Conservation (phyloP, 495 filamentous ascomycete genomes). For the Aspergillus asperescens region DNA sequence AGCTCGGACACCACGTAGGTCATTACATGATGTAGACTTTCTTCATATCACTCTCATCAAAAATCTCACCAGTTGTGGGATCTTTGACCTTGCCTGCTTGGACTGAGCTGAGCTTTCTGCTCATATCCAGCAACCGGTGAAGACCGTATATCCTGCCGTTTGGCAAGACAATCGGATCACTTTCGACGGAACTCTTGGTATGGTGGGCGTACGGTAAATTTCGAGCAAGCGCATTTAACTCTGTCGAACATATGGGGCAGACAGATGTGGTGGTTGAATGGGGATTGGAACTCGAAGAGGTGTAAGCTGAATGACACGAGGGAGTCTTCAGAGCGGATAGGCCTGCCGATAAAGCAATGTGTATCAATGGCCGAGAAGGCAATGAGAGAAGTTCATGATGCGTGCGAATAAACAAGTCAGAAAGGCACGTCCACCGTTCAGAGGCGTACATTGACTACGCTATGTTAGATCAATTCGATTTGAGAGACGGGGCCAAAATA, state of each 20-base stretch:
- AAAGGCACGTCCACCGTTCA: slow-evolving; percentile 67
- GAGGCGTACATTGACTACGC: slow-evolving; percentile 64
- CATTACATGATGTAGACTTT: slow-evolving; percentile 82
- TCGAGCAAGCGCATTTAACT: slow-evolving; percentile 84
- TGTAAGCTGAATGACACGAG: slow-evolving; percentile 72
- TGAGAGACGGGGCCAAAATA: slow-evolving; percentile 25
- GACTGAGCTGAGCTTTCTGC: slow-evolving; percentile 54
- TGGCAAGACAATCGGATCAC: slow-evolving; percentile 77
- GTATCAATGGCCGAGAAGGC: slow-evolving; percentile 76
- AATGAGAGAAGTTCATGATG: slow-evolving; percentile 85
- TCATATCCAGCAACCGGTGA: slow-evolving; percentile 66
- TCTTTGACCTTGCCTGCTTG: slow-evolving; percentile 67
- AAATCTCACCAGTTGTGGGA: slow-evolving; percentile 68
- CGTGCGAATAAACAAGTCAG: slow-evolving; percentile 77
- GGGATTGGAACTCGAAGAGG: slow-evolving; percentile 53
- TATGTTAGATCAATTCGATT: background rate
- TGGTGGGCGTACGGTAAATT: slow-evolving; percentile 92
- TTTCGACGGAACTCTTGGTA: slow-evolving; percentile 84
- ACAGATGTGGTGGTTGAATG: slow-evolving; percentile 58
- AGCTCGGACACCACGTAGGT: background rate
- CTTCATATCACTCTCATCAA: slow-evolving; percentile 54
- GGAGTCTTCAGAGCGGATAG: slow-evolving; percentile 95
- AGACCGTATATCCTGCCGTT: slow-evolving; percentile 83
- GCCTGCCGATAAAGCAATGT: slow-evolving; percentile 85
- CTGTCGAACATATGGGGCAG: slow-evolving; percentile 92